A percentile compares a stretch with the other conserved stretches of the same genome.
Evolutionary conservation across 1,139 yeast species (phyloP).

Genomic region (Taphrina pruni): DNA sequence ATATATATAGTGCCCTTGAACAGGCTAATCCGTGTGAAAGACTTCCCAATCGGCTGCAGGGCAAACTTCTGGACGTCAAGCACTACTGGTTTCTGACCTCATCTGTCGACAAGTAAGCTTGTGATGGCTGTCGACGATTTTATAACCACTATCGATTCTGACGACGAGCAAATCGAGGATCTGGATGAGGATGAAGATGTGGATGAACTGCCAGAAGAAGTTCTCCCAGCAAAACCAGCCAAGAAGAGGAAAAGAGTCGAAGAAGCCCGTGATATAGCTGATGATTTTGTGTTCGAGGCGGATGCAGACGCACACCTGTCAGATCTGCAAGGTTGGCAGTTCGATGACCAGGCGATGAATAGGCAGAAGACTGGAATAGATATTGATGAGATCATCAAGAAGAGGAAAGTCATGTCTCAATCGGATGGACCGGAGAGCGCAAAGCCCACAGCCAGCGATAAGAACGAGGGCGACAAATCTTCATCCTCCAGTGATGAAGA

Average conservation of each 20-base stretch:
- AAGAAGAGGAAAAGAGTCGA: constrained; percentile 47
- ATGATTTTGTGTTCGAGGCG: constrained; percentile 75
- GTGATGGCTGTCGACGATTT: constrained; percentile 11
- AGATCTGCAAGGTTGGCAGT: constrained; percentile 82
- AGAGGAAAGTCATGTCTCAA: constrained; percentile 54
- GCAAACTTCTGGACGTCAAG: not conserved
- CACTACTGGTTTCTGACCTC: not conserved
- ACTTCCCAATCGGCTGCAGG: not conserved
- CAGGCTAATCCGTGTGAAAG: not conserved
- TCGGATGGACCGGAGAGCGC: constrained; percentile 25
- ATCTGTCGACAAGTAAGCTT: not conserved
- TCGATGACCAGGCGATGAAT: constrained; percentile 58
- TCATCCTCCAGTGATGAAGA: constrained; percentile 56
- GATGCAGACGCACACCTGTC: constrained; percentile 67
- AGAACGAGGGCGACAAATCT: constrained; percentile 47
- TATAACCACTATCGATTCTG: constrained; percentile 39
- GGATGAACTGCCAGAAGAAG: constrained; percentile 27
- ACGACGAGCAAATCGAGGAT: constrained; percentile 32
- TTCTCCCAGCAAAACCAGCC: constrained; percentile 3
- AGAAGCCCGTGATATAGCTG: constrained; percentile 54
- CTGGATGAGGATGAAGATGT: constrained; percentile 37
- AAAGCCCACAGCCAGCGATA: not conserved
- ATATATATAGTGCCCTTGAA: too few species aligned
- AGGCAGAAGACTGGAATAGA: constrained; percentile 62
- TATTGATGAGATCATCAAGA: constrained; percentile 79